Evolutionary conservation across 345 rosid species (phyloP).

Genomic region (Kernera saxatilis): DNA sequence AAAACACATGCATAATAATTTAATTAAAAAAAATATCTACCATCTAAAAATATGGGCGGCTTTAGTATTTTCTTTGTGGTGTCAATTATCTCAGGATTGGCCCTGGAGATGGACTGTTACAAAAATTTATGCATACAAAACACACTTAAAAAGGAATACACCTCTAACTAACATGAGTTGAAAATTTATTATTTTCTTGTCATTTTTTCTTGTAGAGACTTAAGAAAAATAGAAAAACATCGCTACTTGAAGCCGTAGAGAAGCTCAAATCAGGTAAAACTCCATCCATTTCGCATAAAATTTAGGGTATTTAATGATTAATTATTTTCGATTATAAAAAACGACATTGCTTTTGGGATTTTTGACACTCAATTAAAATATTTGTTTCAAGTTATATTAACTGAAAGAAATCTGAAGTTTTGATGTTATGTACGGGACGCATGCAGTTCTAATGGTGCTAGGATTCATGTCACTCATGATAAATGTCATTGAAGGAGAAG

Average conservation of each 20-base stretch:
- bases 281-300: background rate
- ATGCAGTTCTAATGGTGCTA: conserved; percentile 56
- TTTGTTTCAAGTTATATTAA: too few relatives aligned
- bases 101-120: background rate
- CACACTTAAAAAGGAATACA: background rate
- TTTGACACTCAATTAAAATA: background rate
- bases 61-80: background rate
- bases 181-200: background rate
- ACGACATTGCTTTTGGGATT: background rate
- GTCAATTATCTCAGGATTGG: background rate
- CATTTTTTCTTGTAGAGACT: conserved; percentile 47
- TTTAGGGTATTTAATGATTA: background rate
- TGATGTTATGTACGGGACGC: background rate
- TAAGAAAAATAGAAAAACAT: conserved; percentile 43
- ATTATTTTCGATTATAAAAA: background rate
- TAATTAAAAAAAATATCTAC: too few relatives aligned
- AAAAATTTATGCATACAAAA: background rate
- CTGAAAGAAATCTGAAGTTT: too few relatives aligned
- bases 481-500: conserved; percentile 42
- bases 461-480: conserved; percentile 74
- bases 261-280: conserved; percentile 59
- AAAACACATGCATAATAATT: too few relatives aligned
- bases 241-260: conserved; percentile 59
- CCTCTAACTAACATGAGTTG: background rate
- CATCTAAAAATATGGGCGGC: too few relatives aligned